Percentiles rank a stretch among this genome's conserved stretches.
phyloP scores from a whole-genome alignment of 1,284 basidiomycete species.

The Neolentinus lepideus region DNA sequence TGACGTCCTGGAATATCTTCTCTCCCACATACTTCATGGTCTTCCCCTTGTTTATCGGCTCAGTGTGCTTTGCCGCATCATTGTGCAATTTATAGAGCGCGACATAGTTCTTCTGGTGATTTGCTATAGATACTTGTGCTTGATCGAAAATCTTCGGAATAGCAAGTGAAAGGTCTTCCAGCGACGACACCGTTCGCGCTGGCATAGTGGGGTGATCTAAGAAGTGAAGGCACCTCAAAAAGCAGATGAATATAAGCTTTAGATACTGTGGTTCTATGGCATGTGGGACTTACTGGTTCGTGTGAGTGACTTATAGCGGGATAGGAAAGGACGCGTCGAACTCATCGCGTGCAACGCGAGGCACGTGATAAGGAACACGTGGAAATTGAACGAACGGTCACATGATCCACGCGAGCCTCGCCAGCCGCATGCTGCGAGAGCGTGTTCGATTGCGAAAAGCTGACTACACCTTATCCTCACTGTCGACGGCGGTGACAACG shows the following conservation, averaged over 20 bases:
- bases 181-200: neutral
- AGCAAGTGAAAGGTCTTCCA: slow-evolving; percentile 14
- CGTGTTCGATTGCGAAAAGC: neutral
- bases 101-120: slow-evolving; percentile 89
- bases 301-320: no score
- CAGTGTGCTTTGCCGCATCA: slow-evolving; percentile 53
- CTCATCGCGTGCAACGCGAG: neutral
- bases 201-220: neutral
- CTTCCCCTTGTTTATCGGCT: slow-evolving; percentile 41
- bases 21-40: slow-evolving; percentile 70
- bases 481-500: neutral
- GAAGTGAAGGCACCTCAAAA: no score
- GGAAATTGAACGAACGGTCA: slow-evolving; percentile 1
- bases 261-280: no score
- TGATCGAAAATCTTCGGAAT: slow-evolving; percentile 72
- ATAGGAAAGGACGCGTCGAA: neutral
- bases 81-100: slow-evolving; percentile 80
- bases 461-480: neutral
- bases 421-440: neutral
- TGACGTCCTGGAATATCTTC: slow-evolving; percentile 69
- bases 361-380: no score
- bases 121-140: slow-evolving; percentile 76
- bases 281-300: no score
- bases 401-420: neutral
- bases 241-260: no score